Evolutionary conservation across 1,284 basidiomycete species (phyloP).

Genomic region (Apiotrichum sp.): DNA sequence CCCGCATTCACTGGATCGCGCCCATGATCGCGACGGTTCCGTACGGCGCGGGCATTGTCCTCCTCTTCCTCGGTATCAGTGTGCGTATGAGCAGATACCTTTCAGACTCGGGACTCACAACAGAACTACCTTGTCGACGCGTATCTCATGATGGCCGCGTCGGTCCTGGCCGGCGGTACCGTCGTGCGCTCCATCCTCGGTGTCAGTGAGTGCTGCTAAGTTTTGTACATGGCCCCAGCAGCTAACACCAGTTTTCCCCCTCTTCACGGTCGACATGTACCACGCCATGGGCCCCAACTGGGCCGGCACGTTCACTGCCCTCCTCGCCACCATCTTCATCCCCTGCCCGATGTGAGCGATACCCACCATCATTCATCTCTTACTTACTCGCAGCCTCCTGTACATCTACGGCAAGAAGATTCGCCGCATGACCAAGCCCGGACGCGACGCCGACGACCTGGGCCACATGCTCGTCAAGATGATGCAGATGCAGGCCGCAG

Average conservation of each 20-base stretch:
- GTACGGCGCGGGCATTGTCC: conserved; percentile 50
- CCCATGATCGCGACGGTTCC: conserved; percentile 59
- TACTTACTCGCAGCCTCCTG: conserved; percentile 14
- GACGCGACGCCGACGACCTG: conserved; percentile 22
- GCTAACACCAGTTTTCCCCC: conserved; percentile 50
- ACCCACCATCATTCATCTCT: background rate
- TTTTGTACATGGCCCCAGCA: conserved; percentile 12
- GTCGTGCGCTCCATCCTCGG: conserved; percentile 60
- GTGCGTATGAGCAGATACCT: conserved; percentile 26
- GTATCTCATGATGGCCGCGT: conserved; percentile 51
- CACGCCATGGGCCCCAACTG: conserved; percentile 55
- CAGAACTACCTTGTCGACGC: conserved; percentile 58
- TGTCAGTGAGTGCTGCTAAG: conserved; percentile 22
- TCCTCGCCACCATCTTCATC: conserved; percentile 23
- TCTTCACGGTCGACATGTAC: conserved; percentile 57
- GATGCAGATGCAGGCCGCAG: background rate
- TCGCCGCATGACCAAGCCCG: conserved; percentile 24
- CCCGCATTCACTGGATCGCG: conserved; percentile 56
- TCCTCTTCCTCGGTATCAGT: conserved; percentile 26
- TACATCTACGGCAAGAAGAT: conserved; percentile 21
- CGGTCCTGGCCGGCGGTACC: conserved; percentile 61
- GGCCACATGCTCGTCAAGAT: conserved; percentile 24
- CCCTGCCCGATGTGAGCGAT: conserved; percentile 16
- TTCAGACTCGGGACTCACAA: background rate
- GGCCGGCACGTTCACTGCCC: conserved; percentile 47